Base-by-base conservation (phyloP, 164 flowering plant species). In the Protea cynaroides region DNA sequence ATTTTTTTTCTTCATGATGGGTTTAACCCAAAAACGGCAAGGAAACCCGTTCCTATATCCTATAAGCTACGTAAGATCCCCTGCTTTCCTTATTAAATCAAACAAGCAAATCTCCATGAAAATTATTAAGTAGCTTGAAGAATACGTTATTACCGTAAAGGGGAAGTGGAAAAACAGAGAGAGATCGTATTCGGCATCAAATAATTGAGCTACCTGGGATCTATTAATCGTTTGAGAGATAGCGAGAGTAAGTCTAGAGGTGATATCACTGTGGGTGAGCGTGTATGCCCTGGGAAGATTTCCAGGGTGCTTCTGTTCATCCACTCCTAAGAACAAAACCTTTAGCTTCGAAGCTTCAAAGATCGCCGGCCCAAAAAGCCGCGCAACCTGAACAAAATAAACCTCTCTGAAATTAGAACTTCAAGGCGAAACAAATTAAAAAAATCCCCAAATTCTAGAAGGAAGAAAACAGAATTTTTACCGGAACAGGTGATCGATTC, bases 161-260 rank as follows among this genome's bases (percentile, higher is more conserved):
- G n/a, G n/a, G n/a, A n/a, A n/a, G 40, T 37, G 7, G 4, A 37
- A 37, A 9, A 37, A 37, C 40, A 37, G 9, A 37, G 14, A 46
- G 14, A 14, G 14, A 46, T 46, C 13, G 14, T 3, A 46, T 46
- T 46, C 14, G 10, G 50, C 13, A 46, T 46, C 50, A 9, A 17
- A 49, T 15, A 49, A 63, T 7, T 1, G 19, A 22, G 23, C 47
- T 55, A 88, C 98, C 96, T 90, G 98, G 47, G 96, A 85, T 54
- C 87, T 83, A 70, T 90, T 86, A 43, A 93, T 93, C 14, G 96
- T 83, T 13, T 86, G 83, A 22, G 92, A 86, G 60, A 86, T 78
- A 46, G 87, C 89, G 40, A 86, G 60, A 65, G 92, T 86, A 69
- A 86, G 82, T 60, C 78, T 84, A 19, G 92, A 73, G 17, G 88